phyloP scores from a whole-genome alignment of 73 alveolate genomes.

The Paramecium sonneborni region DNA sequence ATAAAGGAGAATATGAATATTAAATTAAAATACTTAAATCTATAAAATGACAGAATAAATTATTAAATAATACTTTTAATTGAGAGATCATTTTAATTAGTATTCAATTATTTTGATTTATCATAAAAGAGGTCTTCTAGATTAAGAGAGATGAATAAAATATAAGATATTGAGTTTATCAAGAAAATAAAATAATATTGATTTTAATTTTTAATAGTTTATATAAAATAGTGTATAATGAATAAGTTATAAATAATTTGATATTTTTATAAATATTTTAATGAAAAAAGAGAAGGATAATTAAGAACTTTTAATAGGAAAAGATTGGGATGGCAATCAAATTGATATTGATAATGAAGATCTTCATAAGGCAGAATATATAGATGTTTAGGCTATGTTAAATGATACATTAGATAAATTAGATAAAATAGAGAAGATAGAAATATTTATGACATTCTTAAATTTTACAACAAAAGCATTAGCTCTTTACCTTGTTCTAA shows the following conservation, averaged over 20 bases:
- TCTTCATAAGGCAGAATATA: neutral
- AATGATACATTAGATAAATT: neutral
- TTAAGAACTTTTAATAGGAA: slow-evolving; percentile 8
- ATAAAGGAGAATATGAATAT: too few relatives aligned
- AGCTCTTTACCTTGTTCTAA: neutral
- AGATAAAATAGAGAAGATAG: slow-evolving; percentile 21
- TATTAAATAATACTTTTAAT: too few relatives aligned
- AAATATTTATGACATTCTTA: slow-evolving; percentile 13
- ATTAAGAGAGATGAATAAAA: too few relatives aligned
- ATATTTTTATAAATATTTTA: neutral
- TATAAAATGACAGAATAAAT: too few relatives aligned
- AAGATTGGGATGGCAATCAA: slow-evolving; percentile 15
- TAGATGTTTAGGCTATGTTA: neutral
- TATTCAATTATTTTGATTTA: too few relatives aligned
- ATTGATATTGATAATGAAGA: neutral
- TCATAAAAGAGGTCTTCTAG: too few relatives aligned
- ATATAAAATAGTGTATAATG: too few relatives aligned
- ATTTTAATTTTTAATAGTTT: too few relatives aligned
- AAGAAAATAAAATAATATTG: neutral
- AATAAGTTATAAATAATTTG: neutral
- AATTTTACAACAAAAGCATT: slow-evolving; percentile 14
- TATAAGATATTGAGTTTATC: neutral
- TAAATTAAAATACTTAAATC: too few relatives aligned
- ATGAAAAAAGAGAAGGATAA: neutral
- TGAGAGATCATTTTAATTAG: neutral